Base-by-base conservation (phyloP, 306 rosid genomes). In the Adenanthera pavonina region DNA sequence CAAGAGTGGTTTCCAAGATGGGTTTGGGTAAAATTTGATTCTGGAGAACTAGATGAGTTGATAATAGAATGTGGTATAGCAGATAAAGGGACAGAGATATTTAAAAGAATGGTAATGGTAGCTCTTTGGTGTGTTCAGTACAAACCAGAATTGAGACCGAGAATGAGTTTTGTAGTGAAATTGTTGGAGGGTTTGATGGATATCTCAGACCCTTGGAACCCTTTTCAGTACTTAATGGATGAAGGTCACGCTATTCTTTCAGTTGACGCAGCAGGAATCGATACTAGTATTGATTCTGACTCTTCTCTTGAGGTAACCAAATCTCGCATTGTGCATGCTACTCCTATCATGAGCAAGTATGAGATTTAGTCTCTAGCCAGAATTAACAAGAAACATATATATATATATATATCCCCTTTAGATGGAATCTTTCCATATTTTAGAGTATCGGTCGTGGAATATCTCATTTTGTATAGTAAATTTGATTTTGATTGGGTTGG, bases 41-140 rank as follows among this genome's bases (percentile, higher is more conserved):
- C 9, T 53, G 60, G 60, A 53, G 9, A 53, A 5, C 20, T 53
- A 53, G 17, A 16, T 16, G 60, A 17, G 1, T 5, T 17, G 60
- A 53, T 17, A 53, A 53, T 2, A 53, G 60, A 0, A 1, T 53
- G 60, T 17, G 60, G 60, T 16, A 53, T 53, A 53, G 49, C 4
- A 7, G 46, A 43, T 5, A 7, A 43, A 43, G 8, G 5, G 38
- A 70, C 0, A 66, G 76, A 75, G 66, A 46, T 10, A 25, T 81
- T 72, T 1, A 78, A 67, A 40, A 75, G 72, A 56, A 80, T 78
- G 76, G 51, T 73, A 1, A 71, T 59, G 72, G 82, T 82, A 13
- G 86, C 89, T 48, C 76, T 85, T 9, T 79, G 74, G 68, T 85
- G 89, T 60, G 84, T 82, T 14, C 86, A 85, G n/a, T 64, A 78